Conservation (phyloP, 306 rosid species). For the Gleditsia sinensis region DNA sequence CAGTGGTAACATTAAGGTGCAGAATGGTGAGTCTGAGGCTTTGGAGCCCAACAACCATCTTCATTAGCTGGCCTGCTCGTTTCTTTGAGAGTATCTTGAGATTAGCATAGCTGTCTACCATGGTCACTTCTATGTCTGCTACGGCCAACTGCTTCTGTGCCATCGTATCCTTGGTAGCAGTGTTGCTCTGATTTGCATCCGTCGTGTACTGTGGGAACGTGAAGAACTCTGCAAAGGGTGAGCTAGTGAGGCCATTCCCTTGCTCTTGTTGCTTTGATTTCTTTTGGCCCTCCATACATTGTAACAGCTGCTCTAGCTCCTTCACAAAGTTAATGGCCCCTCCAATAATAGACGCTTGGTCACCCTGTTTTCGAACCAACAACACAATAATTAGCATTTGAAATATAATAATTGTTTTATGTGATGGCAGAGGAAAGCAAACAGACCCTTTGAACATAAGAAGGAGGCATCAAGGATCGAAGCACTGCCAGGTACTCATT, state of each 20-base stretch:
- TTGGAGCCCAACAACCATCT: constrained; percentile 62
- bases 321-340: constrained; percentile 92
- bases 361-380: constrained; percentile 58
- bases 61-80: constrained; percentile 54
- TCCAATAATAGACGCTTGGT: constrained; percentile 94
- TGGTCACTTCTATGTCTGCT: constrained; percentile 78
- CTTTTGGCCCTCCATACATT: constrained; percentile 56
- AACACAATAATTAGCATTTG: too few relatives aligned
- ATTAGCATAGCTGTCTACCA: constrained; percentile 78
- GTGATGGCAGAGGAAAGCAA: not conserved
- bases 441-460: constrained; percentile 83
- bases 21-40: constrained; percentile 56
- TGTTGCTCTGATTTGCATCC: constrained; percentile 34
- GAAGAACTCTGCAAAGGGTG: constrained; percentile 75
- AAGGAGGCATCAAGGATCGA: constrained; percentile 79
- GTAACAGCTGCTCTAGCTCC: constrained; percentile 78
- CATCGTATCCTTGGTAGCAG: constrained; percentile 1
- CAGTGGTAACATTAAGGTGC: constrained; percentile 71
- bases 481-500: constrained; percentile 78
- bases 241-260: not conserved
- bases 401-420: too few relatives aligned
- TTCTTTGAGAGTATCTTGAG: constrained; percentile 67
- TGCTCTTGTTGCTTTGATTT: constrained; percentile 32
- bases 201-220: constrained; percentile 80
- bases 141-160: constrained; percentile 33